Evolutionary conservation across 371 early-diverging fungal species (phyloP), one percentile per base, ranked within the genome.

Genomic region (Mortierella sp.): DNA sequence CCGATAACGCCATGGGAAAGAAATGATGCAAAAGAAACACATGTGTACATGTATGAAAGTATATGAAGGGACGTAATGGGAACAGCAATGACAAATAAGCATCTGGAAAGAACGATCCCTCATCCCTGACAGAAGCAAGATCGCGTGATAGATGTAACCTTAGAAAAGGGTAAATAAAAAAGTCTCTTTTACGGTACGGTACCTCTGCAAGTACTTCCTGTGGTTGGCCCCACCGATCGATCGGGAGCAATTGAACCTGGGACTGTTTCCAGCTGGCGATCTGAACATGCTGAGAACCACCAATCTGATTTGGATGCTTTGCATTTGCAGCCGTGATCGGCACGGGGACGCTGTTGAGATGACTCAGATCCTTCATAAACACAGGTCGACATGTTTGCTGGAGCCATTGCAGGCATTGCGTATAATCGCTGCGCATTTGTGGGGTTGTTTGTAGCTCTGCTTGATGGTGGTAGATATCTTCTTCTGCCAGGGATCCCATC

Each of bases 121-220:
- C n/a, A n/a, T n/a, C n/a, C n/a, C n/a, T n/a, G n/a, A n/a, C n/a
- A n/a, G n/a, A n/a, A n/a, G n/a, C n/a, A n/a, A n/a, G n/a, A n/a
- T n/a, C n/a, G n/a, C n/a, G n/a, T n/a, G n/a, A n/a, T n/a, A n/a
- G n/a, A n/a, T n/a, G n/a, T n/a, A n/a, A n/a, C n/a, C n/a, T n/a
- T n/a, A n/a, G n/a, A n/a, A n/a, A n/a, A n/a, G n/a, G n/a, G n/a
- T n/a, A n/a, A n/a, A n/a, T n/a, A n/a, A n/a, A n/a, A n/a, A n/a
- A n/a, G n/a, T n/a, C n/a, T n/a, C n/a, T n/a, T n/a, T n/a, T n/a
- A n/a, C n/a, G n/a, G n/a, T n/a, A n/a, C n/a, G n/a, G n/a, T 61
- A 72, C 73, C 73, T 72, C 73, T 5, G 58, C 58, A 30, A 72
- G 67, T 12, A 72, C 73, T 4, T 72, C 73, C 21, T 72, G 57